Evolutionary conservation across 768 basidiomycete species (phyloP).

Genomic region (Auricularia cornea): DNA sequence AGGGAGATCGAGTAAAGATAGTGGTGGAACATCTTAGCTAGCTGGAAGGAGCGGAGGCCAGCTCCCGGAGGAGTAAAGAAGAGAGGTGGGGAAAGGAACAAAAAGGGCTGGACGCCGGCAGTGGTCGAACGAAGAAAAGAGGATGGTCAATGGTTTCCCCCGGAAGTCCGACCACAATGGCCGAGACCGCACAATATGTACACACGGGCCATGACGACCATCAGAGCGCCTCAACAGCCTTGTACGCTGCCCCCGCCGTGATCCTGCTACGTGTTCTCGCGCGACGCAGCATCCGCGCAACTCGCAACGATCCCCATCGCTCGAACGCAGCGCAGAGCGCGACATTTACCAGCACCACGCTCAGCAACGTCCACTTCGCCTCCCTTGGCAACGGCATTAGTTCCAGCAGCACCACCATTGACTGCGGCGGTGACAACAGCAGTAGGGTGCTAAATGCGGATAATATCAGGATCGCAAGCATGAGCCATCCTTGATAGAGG

Average conservation of each 20-base stretch:
- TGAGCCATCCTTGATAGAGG: constrained; percentile 49
- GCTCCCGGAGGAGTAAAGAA: constrained; percentile 4
- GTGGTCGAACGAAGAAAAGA: constrained; percentile 30
- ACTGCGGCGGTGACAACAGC: constrained; percentile 59
- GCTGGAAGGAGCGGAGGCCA: constrained; percentile 7
- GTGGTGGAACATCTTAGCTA: constrained; percentile 18
- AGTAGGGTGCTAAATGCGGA: constrained; percentile 68
- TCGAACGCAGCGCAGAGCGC: constrained; percentile 67
- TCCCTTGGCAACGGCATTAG: constrained; percentile 64
- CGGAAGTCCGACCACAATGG: constrained; percentile 1
- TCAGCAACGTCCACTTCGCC: constrained; percentile 63
- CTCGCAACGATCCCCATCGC: constrained; percentile 53
- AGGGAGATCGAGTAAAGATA: constrained; percentile 31
- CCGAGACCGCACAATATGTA: constrained; percentile 2
- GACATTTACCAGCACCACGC: constrained; percentile 62
- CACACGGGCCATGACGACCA: constrained; percentile 21
- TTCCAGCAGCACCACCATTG: constrained; percentile 55
- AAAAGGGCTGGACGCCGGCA: constrained; percentile 37
- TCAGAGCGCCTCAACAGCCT: constrained; percentile 65
- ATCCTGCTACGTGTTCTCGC: constrained; percentile 40
- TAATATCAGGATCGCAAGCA: constrained; percentile 64
- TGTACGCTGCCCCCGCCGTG: constrained; percentile 72
- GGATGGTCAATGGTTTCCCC: constrained; percentile 8
- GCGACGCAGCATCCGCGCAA: constrained; percentile 47
- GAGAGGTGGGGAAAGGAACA: constrained; percentile 8